Base-by-base conservation (phyloP, 768 basidiomycete genomes). In the Cystofilobasidium bisporidii region DNA sequence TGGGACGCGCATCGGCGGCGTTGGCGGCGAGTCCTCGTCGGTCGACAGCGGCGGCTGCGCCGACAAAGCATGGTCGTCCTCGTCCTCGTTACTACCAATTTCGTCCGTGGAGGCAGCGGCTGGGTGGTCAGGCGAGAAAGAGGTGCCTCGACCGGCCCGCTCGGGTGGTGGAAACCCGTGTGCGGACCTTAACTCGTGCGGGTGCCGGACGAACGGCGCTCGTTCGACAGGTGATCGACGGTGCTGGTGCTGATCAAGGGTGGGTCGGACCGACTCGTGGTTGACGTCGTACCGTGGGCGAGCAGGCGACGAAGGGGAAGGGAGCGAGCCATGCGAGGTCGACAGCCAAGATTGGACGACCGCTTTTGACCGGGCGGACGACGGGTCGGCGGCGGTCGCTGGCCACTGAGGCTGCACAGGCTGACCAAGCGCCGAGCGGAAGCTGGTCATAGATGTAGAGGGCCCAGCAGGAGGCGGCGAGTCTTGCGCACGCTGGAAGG, bases 11-110 rank as follows among this genome's bases (percentile, higher is more conserved):
- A 55, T 24, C 3, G 63, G 63, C 55, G 63, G 63, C 6, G 63
- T 64, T 2, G 63, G 63, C 0, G 63, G 63, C 0, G 63, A 64
- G 53, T 64, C 63, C 18, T 64, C 63, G 26, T 64, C 63, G 9
- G n/a, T n/a, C n/a, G n/a, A n/a, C n/a, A n/a, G n/a, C n/a, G n/a
- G n/a, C n/a, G n/a, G n/a, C n/a, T n/a, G n/a, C n/a, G n/a, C n/a
- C n/a, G n/a, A n/a, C n/a, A n/a, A n/a, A n/a, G n/a, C n/a, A n/a
- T n/a, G n/a, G n/a, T n/a, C n/a, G n/a, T n/a, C n/a, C n/a, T n/a
- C n/a, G n/a, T n/a, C n/a, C n/a, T n/a, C n/a, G n/a, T n/a, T n/a
- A n/a, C n/a, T n/a, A n/a, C n/a, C n/a, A n/a, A n/a, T n/a, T n/a
- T 50, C 61, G 11, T 48, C 28, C 6, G 50, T 9, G n/a, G n/a